Base-by-base conservation (phyloP, 2,329 filamentous ascomycete species). In the Knufia fluminis region DNA sequence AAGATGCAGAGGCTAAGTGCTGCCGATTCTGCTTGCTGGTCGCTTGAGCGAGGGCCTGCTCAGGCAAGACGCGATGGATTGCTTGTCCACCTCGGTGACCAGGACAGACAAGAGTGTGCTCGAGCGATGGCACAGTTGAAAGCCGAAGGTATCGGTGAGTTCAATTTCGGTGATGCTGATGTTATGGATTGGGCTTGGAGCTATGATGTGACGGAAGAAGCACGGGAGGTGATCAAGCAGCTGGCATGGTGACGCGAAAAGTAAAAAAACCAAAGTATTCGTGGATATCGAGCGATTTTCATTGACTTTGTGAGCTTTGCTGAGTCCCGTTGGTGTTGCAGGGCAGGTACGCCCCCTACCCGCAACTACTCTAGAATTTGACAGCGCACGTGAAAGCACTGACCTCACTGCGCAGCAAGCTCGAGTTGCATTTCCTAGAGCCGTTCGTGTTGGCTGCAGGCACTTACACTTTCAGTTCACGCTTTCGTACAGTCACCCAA, bases 401-500 rank as follows among this genome's bases (percentile, higher is more conserved):
- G n/a, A n/a, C n/a, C n/a, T n/a, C n/a, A n/a, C n/a, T n/a, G n/a
- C n/a, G n/a, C n/a, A n/a, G n/a, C n/a, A n/a, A n/a, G n/a, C n/a
- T n/a, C n/a, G n/a, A n/a, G n/a, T n/a, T n/a, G n/a, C n/a, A n/a
- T n/a, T n/a, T n/a, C n/a, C n/a, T n/a, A n/a, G n/a, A n/a, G n/a
- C n/a, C n/a, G n/a, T n/a, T n/a, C n/a, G n/a, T n/a, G n/a, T n/a
- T n/a, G n/a, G n/a, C n/a, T n/a, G n/a, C n/a, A n/a, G n/a, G n/a
- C n/a, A n/a, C n/a, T n/a, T n/a, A n/a, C n/a, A n/a, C n/a, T n/a
- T n/a, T n/a, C n/a, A n/a, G n/a, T n/a, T 42, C 22, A 10, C 46
- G 46, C 17, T 16, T 23, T n/a, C 26, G 14, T n/a, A 48, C 33
- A 17, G 45, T 50, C 12, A 55, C 53, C 51, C 53, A 55, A 48